phyloP scores from a whole-genome alignment of 176 grass and related monocot species.

The Ampelocalamus luodianensis region DNA sequence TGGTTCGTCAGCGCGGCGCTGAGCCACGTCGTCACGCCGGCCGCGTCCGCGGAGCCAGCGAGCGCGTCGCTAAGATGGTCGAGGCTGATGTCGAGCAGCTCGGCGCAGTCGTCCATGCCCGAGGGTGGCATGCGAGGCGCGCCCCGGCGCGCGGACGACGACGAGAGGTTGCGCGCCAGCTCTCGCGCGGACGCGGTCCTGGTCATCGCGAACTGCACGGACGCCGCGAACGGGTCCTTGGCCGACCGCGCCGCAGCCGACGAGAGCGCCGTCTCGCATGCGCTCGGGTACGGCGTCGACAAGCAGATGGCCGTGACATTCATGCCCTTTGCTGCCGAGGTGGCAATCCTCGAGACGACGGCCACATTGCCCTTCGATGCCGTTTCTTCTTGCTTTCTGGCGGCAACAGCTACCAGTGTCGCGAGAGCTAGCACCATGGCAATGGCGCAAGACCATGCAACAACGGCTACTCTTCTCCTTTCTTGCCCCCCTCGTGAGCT shows the following conservation, averaged over 20 bases:
- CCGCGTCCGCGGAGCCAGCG: neutral
- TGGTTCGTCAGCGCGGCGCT: constrained; percentile 95
- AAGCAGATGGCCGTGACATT: constrained; percentile 52
- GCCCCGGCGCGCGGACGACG: neutral
- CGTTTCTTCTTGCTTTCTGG: neutral
- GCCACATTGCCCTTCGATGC: neutral
- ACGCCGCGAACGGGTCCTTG: constrained; percentile 57
- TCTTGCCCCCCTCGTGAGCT: constrained; percentile 15
- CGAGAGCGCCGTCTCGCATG: constrained; percentile 60
- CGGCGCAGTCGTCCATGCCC: constrained; percentile 72
- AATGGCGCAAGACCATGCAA: constrained; percentile 38
- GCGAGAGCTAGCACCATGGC: constrained; percentile 41
- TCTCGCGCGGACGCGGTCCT: constrained; percentile 50
- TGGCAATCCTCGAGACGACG: neutral
- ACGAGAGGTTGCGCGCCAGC: constrained; percentile 65
- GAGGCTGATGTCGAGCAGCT: constrained; percentile 74
- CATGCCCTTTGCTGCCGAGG: neutral
- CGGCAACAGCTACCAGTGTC: neutral
- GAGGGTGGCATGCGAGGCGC: neutral
- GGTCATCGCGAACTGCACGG: constrained; percentile 75
- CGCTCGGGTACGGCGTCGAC: constrained; percentile 61
- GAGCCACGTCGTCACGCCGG: constrained; percentile 78
- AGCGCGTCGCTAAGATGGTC: constrained; percentile 64
- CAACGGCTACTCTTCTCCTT: constrained; percentile 9
- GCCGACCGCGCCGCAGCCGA: constrained; percentile 31